phyloP scores from a whole-genome alignment of 2,329 filamentous ascomycete species.

The Claviceps humidiphila region DNA sequence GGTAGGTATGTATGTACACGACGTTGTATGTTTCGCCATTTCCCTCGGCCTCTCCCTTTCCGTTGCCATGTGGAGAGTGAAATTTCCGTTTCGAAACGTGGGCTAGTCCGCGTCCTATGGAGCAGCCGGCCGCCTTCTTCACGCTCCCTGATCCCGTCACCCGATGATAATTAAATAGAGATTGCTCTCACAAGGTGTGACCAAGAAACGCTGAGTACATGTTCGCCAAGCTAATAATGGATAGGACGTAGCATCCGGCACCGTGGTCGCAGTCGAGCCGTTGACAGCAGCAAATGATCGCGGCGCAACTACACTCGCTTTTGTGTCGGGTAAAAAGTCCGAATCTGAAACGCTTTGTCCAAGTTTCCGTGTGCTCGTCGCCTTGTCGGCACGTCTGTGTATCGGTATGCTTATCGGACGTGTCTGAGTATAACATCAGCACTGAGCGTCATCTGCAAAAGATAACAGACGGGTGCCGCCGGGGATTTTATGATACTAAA shows the following conservation, averaged over 20 bases:
- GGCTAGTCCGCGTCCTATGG: not conserved
- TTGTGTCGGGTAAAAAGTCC: not conserved
- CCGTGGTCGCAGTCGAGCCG: not conserved
- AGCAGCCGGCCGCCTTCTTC: not conserved
- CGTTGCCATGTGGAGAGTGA: not conserved
- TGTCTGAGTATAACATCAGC: not conserved
- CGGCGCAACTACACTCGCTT: not conserved
- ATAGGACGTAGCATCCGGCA: not conserved
- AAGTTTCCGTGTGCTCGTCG: not conserved
- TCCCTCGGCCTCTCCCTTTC: not conserved
- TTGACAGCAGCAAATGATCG: not conserved
- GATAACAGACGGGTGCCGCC: not conserved
- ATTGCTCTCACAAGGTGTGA: not conserved
- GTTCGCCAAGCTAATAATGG: not conserved
- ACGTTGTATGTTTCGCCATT: not conserved
- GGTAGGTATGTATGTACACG: not conserved
- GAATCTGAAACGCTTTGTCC: not conserved
- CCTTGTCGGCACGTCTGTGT: not conserved
- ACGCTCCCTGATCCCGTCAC: not conserved
- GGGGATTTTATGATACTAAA: not conserved
- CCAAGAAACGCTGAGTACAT: not conserved
- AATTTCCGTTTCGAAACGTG: not conserved
- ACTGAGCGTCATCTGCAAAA: not conserved
- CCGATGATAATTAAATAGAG: not conserved
- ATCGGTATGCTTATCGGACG: not conserved